Conservation (phyloP, 345 rosid genomes). For the Rubroshorea leprosula region DNA sequence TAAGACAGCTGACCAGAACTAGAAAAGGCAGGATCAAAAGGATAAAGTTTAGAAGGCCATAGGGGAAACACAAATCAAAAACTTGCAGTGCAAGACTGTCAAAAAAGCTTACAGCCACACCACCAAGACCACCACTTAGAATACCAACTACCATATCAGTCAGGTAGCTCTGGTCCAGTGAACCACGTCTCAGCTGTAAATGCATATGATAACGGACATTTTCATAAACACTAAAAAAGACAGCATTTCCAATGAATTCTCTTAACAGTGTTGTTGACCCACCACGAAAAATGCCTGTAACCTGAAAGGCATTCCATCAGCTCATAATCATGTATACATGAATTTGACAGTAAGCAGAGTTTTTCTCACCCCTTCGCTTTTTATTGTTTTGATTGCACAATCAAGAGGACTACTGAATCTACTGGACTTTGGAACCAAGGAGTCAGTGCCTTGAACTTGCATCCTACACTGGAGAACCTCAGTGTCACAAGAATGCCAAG, state of each 20-base stretch:
- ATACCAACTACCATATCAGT: slow-evolving; percentile 83
- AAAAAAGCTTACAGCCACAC: slow-evolving; percentile 74
- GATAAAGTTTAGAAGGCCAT: background rate
- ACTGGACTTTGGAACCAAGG: slow-evolving; percentile 55
- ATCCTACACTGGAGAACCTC: slow-evolving; percentile 81
- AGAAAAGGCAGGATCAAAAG: slow-evolving; percentile 9
- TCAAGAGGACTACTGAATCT: slow-evolving; percentile 73
- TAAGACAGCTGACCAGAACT: slow-evolving; percentile 83
- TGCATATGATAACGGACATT: slow-evolving; percentile 66
- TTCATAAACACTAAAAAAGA: slow-evolving; percentile 78
- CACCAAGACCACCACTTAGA: slow-evolving; percentile 81
- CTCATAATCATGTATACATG: background rate
- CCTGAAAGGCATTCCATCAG: slow-evolving; percentile 56
- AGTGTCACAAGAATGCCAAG: slow-evolving; percentile 29
- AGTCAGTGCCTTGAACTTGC: slow-evolving; percentile 93
- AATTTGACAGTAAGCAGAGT: slow-evolving; percentile 14
- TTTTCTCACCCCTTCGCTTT: slow-evolving; percentile 78
- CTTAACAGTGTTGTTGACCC: slow-evolving; percentile 72
- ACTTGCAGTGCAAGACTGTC: background rate
- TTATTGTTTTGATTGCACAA: slow-evolving; percentile 72
- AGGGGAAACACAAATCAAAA: background rate
- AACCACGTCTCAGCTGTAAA: slow-evolving; percentile 36
- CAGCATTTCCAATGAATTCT: slow-evolving; percentile 77
- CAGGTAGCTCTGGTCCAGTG: slow-evolving; percentile 44
- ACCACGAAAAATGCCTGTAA: slow-evolving; percentile 81